Evolutionary conservation across 1,284 basidiomycete species (phyloP).

Genomic region (Pholiota adiposa): DNA sequence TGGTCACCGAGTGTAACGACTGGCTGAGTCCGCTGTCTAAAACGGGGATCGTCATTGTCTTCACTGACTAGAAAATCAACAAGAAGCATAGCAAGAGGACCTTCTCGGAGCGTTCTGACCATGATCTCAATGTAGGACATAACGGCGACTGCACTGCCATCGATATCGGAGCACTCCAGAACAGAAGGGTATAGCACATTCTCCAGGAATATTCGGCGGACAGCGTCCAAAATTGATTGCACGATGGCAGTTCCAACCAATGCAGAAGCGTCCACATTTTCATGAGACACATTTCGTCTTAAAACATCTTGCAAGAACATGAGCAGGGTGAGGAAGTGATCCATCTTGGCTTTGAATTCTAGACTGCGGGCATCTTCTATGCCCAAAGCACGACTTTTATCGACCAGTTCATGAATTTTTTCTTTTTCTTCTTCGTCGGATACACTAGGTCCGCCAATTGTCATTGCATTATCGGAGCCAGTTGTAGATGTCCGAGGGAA

Average conservation of each 20-base stretch:
- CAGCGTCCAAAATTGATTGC: slow-evolving; percentile 80
- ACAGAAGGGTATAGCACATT: slow-evolving; percentile 94
- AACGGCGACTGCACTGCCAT: slow-evolving; percentile 95
- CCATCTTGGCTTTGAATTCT: slow-evolving; percentile 82
- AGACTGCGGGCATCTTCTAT: slow-evolving; percentile 75
- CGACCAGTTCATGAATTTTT: slow-evolving; percentile 51
- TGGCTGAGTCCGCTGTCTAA: slow-evolving; percentile 48
- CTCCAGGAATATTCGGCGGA: slow-evolving; percentile 88
- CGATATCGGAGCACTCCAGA: slow-evolving; percentile 89
- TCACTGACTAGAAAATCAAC: slow-evolving; percentile 83
- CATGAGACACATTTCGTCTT: slow-evolving; percentile 58
- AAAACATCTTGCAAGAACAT: slow-evolving; percentile 93
- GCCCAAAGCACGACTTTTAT: slow-evolving; percentile 63
- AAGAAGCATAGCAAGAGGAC: slow-evolving; percentile 71
- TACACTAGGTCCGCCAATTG: slow-evolving; percentile 60
- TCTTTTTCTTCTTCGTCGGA: slow-evolving; percentile 60
- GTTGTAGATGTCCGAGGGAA: slow-evolving; percentile 49
- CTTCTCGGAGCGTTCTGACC: slow-evolving; percentile 76
- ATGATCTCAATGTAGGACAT: slow-evolving; percentile 96
- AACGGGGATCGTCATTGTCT: slow-evolving; percentile 70
- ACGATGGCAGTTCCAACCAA: slow-evolving; percentile 80
- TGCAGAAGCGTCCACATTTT: slow-evolving; percentile 57
- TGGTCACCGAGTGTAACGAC: slow-evolving; percentile 50
- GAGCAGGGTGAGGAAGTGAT: slow-evolving; percentile 88
- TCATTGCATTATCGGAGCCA: slow-evolving; percentile 49